A percentile compares a stretch with the other conserved stretches of the same genome.
phyloP scores from a whole-genome alignment of 1,284 basidiomycete genomes.

The Fomitopsis schrenkii region DNA sequence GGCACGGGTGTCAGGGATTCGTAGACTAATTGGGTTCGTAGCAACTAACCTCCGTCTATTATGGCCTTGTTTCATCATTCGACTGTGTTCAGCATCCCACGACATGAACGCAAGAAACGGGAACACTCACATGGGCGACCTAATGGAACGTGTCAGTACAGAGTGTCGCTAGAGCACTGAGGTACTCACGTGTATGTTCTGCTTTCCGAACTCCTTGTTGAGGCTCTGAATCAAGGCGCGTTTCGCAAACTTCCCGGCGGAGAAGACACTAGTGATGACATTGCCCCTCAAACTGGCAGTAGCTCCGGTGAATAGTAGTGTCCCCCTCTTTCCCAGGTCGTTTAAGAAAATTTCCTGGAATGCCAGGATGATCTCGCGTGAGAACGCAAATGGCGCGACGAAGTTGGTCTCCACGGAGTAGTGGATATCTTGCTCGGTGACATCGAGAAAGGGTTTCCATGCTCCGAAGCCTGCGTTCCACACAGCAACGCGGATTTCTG shows the following conservation, averaged over 20 bases:
- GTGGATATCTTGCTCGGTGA: slow-evolving; percentile 57
- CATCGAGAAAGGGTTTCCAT: slow-evolving; percentile 66
- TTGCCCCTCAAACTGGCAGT: slow-evolving; percentile 69
- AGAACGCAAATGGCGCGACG: slow-evolving; percentile 63
- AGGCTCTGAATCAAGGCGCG: slow-evolving; percentile 71
- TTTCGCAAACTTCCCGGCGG: slow-evolving; percentile 65
- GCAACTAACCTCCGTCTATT: slow-evolving; percentile 34
- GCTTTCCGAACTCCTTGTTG: slow-evolving; percentile 74
- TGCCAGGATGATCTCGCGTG: slow-evolving; percentile 55
- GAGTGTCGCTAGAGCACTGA: no score
- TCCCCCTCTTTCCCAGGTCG: slow-evolving; percentile 47
- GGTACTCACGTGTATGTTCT: slow-evolving; percentile 67
- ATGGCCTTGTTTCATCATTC: slow-evolving; percentile 25
- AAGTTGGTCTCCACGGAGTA: slow-evolving; percentile 49
- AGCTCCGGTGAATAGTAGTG: slow-evolving; percentile 76
- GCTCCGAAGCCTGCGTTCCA: slow-evolving; percentile 59
- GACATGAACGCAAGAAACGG: slow-evolving; percentile 7
- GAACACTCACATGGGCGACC: background rate
- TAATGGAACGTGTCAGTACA: background rate
- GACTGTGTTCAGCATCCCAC: background rate
- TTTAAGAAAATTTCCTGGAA: slow-evolving; percentile 60
- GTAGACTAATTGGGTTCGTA: background rate
- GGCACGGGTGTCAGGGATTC: background rate
- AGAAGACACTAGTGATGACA: slow-evolving; percentile 58
- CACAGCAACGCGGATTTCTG: slow-evolving; percentile 58